Conservation (phyloP, 1,139 yeast species). For the Blastobotrys illinoisensis region DNA sequence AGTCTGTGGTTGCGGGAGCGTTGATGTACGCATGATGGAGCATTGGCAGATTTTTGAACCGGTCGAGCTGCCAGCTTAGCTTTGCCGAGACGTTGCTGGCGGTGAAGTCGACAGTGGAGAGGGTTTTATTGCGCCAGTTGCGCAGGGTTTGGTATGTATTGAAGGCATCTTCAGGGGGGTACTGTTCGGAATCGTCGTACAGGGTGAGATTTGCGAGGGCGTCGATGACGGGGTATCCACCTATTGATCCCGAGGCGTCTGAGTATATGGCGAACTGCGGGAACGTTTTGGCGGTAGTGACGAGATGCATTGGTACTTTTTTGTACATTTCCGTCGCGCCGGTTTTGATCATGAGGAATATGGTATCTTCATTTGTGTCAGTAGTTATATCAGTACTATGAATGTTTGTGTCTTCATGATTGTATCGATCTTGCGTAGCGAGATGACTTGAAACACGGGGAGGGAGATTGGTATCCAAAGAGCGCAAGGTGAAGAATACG, state of each 20-base stretch:
- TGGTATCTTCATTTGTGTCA: slow-evolving; percentile 17
- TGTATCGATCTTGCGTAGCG: too few relatives aligned
- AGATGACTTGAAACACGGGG: too few relatives aligned
- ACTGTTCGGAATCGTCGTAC: slow-evolving; percentile 6
- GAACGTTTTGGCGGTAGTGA: slow-evolving; percentile 32
- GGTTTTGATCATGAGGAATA: slow-evolving; percentile 34
- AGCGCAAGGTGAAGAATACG: too few relatives aligned
- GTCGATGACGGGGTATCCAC: slow-evolving; percentile 33
- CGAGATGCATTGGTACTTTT: slow-evolving; percentile 35
- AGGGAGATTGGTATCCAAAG: too few relatives aligned
- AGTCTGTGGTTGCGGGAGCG: slow-evolving; percentile 24
- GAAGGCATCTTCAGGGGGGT: slow-evolving; percentile 16
- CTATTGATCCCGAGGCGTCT: slow-evolving; percentile 30
- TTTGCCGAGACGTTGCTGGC: slow-evolving; percentile 25
- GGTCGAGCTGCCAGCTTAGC: slow-evolving; percentile 36
- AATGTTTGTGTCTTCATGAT: too few relatives aligned
- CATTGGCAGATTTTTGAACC: slow-evolving; percentile 36
- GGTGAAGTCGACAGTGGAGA: slow-evolving; percentile 18
- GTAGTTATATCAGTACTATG: too few relatives aligned
- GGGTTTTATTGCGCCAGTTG: slow-evolving; percentile 22
- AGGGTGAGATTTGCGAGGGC: slow-evolving; percentile 27
- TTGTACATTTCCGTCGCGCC: slow-evolving; percentile 35
- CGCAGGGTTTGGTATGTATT: slow-evolving; percentile 23
- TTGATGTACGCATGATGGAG: slow-evolving; percentile 30
- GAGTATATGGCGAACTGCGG: slow-evolving; percentile 34